These are phyloP conservation scores for Globisporangium camurandrum DNA, from an alignment of 352 stramenopile species.

Conservation along the genomic window DNA sequence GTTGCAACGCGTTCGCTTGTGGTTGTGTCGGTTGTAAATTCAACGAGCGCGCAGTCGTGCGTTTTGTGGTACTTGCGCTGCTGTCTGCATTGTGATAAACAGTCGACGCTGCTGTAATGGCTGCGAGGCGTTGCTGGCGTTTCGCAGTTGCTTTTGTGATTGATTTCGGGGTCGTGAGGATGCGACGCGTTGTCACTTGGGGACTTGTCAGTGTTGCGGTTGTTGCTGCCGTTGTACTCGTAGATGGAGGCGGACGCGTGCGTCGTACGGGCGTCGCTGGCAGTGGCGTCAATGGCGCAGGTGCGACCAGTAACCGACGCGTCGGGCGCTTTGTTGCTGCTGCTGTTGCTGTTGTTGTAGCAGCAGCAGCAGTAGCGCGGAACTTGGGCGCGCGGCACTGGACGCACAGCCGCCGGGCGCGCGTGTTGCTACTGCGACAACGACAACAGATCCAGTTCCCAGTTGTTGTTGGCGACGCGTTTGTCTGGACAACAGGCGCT, in stretches of 20 bases:
- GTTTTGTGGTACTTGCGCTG: too few relatives aligned
- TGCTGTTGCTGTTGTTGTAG: not conserved
- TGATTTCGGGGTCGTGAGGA: constrained; percentile 10
- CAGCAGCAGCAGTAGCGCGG: constrained; percentile 9
- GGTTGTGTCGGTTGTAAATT: too few relatives aligned
- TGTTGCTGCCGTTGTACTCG: too few relatives aligned
- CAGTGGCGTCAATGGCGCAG: constrained; percentile 2
- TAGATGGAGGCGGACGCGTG: not conserved
- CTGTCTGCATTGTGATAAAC: too few relatives aligned
- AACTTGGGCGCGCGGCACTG: constrained; percentile 28
- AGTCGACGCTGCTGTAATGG: not conserved
- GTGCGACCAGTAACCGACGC: not conserved
- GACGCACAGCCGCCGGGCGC: constrained; percentile 34
- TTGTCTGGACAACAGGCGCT: constrained; percentile 2
- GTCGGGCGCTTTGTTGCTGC: not conserved
- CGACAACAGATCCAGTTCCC: constrained; percentile 44
- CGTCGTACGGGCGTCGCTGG: constrained; percentile 3
- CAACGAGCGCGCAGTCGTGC: too few relatives aligned
- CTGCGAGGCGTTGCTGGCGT: constrained; percentile 8
- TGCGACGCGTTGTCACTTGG: constrained; percentile 4
- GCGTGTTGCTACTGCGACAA: constrained; percentile 45
- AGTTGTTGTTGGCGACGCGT: too few relatives aligned
- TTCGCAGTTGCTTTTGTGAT: constrained; percentile 6
- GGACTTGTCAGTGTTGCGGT: constrained; percentile 5
- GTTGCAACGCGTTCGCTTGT: not conserved